Percentiles rank a stretch among this genome's conserved stretches.
Evolutionary conservation across 2,329 filamentous ascomycete genomes (phyloP).

Genomic region (Fusarium marasasianum): DNA sequence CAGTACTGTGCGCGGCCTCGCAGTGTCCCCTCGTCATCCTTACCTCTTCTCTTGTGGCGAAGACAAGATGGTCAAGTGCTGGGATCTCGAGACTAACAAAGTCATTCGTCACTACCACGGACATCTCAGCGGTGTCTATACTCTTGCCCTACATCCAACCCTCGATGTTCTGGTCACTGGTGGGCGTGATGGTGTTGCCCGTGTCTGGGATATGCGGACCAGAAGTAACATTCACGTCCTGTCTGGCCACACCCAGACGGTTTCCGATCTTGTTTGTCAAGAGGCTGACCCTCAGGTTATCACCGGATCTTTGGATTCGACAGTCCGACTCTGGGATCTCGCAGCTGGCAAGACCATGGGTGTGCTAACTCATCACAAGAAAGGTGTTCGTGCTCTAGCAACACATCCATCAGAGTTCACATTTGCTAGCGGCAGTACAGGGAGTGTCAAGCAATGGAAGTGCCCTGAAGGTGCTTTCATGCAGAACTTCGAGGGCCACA

Average conservation of each 20-base stretch:
- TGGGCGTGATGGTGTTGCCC: slow-evolving; percentile 90
- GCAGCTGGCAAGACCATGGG: slow-evolving; percentile 97
- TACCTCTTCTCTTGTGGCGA: slow-evolving; percentile 98
- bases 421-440: slow-evolving; percentile 90
- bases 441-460: slow-evolving; percentile 99
- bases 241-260: slow-evolving; percentile 87
- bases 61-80: slow-evolving; percentile 99
- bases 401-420: slow-evolving; percentile 94
- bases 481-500: slow-evolving; percentile 98
- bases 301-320: slow-evolving; percentile 89
- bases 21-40: slow-evolving; percentile 91
- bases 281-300: slow-evolving; percentile 97
- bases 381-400: slow-evolving; percentile 86
- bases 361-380: slow-evolving; percentile 97
- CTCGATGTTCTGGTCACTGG: slow-evolving; percentile 95
- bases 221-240: slow-evolving; percentile 95
- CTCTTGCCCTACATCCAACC: slow-evolving; percentile 90
- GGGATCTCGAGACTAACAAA: slow-evolving; percentile 99
- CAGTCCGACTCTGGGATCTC: slow-evolving; percentile 92
- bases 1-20: slow-evolving; percentile 89
- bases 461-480: slow-evolving; percentile 98
- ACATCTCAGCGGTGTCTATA: slow-evolving; percentile 95
- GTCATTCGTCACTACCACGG: slow-evolving; percentile 98
- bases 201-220: slow-evolving; percentile 99
- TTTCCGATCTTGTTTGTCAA: slow-evolving; percentile 90